phyloP scores from a whole-genome alignment of 495 filamentous ascomycete species.

The Penicillium silybi region DNA sequence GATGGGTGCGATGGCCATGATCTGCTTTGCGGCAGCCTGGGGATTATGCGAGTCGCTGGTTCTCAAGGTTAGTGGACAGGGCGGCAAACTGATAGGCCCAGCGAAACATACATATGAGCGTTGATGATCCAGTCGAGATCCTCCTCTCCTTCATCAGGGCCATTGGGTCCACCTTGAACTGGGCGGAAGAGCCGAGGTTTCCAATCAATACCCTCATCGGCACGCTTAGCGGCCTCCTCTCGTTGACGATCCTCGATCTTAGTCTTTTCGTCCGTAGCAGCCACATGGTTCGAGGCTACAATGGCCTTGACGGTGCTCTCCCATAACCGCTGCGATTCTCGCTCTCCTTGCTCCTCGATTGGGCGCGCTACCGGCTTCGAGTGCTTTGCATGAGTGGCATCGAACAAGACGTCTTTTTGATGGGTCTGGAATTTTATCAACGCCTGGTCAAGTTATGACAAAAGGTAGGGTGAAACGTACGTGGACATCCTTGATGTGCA shows the following conservation, averaged over 20 bases:
- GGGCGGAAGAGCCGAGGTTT: slow-evolving; percentile 76
- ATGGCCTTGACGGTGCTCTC: slow-evolving; percentile 72
- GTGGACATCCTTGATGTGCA: slow-evolving; percentile 78
- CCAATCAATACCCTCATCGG: slow-evolving; percentile 84
- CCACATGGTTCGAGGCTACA: slow-evolving; percentile 77
- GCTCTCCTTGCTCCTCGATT: slow-evolving; percentile 79
- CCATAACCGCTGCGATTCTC: slow-evolving; percentile 90
- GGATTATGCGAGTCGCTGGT: slow-evolving; percentile 65
- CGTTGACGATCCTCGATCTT: slow-evolving; percentile 90
- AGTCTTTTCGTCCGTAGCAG: slow-evolving; percentile 91
- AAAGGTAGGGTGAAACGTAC: slow-evolving; percentile 43
- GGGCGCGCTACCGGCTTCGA: slow-evolving; percentile 73
- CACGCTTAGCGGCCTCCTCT: slow-evolving; percentile 78
- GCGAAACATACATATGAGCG: slow-evolving; percentile 67
- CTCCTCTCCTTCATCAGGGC: slow-evolving; percentile 76
- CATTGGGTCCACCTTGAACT: slow-evolving; percentile 68
- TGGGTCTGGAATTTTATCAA: slow-evolving; percentile 57
- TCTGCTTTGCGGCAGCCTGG: slow-evolving; percentile 75
- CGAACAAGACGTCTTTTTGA: slow-evolving; percentile 84
- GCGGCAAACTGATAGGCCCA: not conserved
- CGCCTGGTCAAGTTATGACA: not conserved
- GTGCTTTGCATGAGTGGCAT: slow-evolving; percentile 72
- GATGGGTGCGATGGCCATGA: slow-evolving; percentile 81
- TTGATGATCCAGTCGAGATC: slow-evolving; percentile 94
- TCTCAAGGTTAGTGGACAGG: not conserved